Conservation (phyloP, 805 yeast species). For the Barnettozyma siamensis region DNA sequence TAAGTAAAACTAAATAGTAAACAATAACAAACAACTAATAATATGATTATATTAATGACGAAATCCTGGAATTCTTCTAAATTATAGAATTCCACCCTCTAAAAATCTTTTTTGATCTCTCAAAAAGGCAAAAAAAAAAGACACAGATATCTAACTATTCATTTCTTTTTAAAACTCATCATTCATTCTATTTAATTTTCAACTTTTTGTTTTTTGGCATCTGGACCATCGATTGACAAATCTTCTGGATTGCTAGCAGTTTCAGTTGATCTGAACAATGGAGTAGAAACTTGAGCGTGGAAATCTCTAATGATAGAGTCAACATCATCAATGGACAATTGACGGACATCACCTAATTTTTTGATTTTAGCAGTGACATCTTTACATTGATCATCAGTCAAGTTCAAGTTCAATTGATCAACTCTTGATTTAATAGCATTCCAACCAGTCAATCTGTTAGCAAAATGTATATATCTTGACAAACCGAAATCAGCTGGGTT, state of each 20-base stretch:
- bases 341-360: conserved; percentile 91
- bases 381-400: conserved; percentile 90
- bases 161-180: too few relatives aligned
- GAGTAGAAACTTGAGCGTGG: conserved; percentile 72
- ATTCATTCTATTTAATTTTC: conserved; percentile 13
- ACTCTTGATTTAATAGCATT: conserved; percentile 98
- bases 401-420: conserved; percentile 86
- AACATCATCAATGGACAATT: conserved; percentile 91
- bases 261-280: conserved; percentile 30
- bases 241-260: conserved; percentile 22
- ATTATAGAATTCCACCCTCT: too few relatives aligned
- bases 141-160: too few relatives aligned
- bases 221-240: conserved; percentile 23
- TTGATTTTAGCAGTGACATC: conserved; percentile 92
- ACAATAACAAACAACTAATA: background rate
- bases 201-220: conserved; percentile 27
- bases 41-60: background rate
- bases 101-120: too few relatives aligned
- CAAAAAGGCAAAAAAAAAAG: too few relatives aligned
- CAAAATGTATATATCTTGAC: conserved; percentile 94
- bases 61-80: too few relatives aligned
- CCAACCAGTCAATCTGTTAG: conserved; percentile 98
- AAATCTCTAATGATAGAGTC: conserved; percentile 92
- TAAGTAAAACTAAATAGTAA: background rate
- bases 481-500: conserved; percentile 94